These are phyloP conservation scores for Backusella tarrabulga DNA, from an alignment of 192 early-diverging fungal genomes.

Conservation along the genomic window DNA sequence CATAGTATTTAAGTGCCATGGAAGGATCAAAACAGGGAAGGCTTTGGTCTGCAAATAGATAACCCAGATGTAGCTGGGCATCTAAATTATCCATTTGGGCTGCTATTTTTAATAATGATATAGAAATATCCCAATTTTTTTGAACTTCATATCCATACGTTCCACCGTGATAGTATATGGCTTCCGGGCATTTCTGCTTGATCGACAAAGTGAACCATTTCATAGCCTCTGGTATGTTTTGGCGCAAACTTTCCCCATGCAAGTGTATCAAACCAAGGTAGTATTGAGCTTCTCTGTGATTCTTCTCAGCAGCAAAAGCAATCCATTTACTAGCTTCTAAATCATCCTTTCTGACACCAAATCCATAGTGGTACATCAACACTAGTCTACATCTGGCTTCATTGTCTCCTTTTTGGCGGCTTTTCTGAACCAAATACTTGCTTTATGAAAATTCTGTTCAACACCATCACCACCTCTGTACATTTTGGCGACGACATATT, in stretches of 20 bases:
- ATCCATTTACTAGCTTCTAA: background rate
- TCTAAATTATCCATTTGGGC: background rate
- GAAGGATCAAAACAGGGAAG: background rate
- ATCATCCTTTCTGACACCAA: background rate
- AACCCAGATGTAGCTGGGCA: background rate
- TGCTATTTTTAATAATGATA: background rate
- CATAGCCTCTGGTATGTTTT: background rate
- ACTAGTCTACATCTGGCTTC: background rate
- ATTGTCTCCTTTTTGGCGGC: background rate
- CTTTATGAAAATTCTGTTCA: background rate
- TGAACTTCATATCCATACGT: background rate
- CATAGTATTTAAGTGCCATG: background rate
- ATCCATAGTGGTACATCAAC: background rate
- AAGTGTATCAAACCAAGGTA: background rate
- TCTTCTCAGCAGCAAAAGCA: background rate
- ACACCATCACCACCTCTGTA: background rate
- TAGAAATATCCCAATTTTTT: background rate
- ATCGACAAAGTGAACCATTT: background rate
- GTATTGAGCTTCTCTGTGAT: background rate
- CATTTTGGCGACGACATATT: background rate
- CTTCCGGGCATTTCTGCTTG: background rate
- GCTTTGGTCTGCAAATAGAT: background rate
- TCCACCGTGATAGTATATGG: background rate
- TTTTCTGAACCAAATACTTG: background rate
- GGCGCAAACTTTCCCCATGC: background rate